A percentile compares a stretch with the other conserved stretches of the same genome.
These are phyloP conservation scores for Magnusiomyces sp. DNA, from an alignment of 1,139 yeast species.

Conservation along the genomic window DNA sequence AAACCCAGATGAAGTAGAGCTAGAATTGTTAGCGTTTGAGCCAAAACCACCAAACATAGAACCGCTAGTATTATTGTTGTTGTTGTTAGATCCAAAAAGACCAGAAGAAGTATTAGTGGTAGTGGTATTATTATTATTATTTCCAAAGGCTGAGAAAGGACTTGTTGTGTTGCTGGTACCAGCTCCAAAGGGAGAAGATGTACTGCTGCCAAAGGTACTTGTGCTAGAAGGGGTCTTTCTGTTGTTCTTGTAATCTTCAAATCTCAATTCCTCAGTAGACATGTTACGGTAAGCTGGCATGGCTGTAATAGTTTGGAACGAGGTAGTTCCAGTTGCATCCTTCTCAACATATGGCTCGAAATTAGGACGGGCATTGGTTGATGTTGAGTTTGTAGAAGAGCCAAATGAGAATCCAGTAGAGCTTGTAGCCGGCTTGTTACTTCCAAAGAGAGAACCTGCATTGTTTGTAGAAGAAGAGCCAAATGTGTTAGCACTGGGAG, in stretches of 20 bases:
- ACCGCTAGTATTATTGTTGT: slow-evolving; percentile 24
- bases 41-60: slow-evolving; percentile 23
- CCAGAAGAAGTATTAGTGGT: not conserved
- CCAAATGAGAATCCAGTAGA: slow-evolving; percentile 32
- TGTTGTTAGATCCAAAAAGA: slow-evolving; percentile 8
- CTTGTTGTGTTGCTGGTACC: slow-evolving; percentile 3
- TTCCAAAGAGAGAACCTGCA: slow-evolving; percentile 22
- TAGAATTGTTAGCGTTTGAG: slow-evolving; percentile 17
- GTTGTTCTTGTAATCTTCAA: slow-evolving; percentile 76
- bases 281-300: slow-evolving; percentile 86
- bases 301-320: slow-evolving; percentile 66
- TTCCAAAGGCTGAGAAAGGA: slow-evolving; percentile 7
- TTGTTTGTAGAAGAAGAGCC: slow-evolving; percentile 22
- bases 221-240: slow-evolving; percentile 38
- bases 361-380: slow-evolving; percentile 6
- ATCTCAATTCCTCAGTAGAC: slow-evolving; percentile 81
- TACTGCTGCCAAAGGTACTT: slow-evolving; percentile 1
- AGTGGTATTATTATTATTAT: slow-evolving; percentile 3
- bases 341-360: slow-evolving; percentile 69
- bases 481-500: slow-evolving; percentile 16
- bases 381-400: slow-evolving; percentile 14
- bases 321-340: slow-evolving; percentile 47
- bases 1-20: slow-evolving; percentile 9
- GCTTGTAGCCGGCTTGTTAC: slow-evolving; percentile 19
- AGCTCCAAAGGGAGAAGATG: slow-evolving; percentile 10